Base-by-base conservation (phyloP, 2,329 filamentous ascomycete genomes). In the Talaromyces marneffei region DNA sequence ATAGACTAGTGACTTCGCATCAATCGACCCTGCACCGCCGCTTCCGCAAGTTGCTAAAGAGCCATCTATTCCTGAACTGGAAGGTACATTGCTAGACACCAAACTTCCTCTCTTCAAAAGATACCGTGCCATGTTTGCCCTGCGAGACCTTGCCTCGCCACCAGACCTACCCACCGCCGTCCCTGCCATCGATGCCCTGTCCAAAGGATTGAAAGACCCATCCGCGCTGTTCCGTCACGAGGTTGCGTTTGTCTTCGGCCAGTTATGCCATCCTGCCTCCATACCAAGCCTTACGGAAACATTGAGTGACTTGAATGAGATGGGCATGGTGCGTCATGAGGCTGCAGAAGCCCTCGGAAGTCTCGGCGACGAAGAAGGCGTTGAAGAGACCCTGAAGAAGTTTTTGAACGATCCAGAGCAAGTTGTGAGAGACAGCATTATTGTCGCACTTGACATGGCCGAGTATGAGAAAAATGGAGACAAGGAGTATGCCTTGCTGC, bases 111-210 rank as follows among this genome's bases (percentile, higher is more conserved):
- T 99, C 12, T 99, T 99, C 81, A 81, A 91, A 72, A 87, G 94
- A 73, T 99, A 99, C 79, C 87, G 94, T 70, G 93, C 94, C 74
- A 99, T 99, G 94, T 99, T 99, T 73, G 90, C 91, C 62, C 87
- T 99, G 57, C 89, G 94, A 71, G 94, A 99, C 76, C 87, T 99
- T 57, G 92, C 92, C 23, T 97, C 92, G 3, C 94, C 94, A 16
- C 92, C 93, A 9, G 89, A 96, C 71, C 86, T 95, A 46, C 90
- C 92, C 1, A 96, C 92, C 1, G 92, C 93, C 6, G 85, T 91
- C 16, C 88, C 90, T n/a, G 93, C 94, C 18, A 85, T 99, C 58
- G 83, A 88, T 48, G 90, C 92, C 10, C 84, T 99, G 52, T 91
- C 94, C 50, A 88, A 87, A 71, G 94, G 94, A 16, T 87, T 99